Percentiles rank a stretch among this genome's conserved stretches.
phyloP scores from a whole-genome alignment of 2,329 filamentous ascomycete genomes.

The Penicillium sp. region DNA sequence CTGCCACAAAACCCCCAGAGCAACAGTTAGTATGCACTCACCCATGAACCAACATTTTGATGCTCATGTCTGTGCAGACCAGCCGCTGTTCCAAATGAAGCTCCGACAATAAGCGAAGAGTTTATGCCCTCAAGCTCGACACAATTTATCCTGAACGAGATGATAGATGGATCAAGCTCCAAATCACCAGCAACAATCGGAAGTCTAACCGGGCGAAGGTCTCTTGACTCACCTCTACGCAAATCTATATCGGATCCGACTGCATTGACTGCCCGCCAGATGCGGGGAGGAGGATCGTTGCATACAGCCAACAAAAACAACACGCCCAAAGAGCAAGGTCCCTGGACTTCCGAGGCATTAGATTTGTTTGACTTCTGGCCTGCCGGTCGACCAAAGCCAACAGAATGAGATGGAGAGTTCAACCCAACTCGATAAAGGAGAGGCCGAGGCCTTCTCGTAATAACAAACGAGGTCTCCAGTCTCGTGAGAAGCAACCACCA shows the following conservation, averaged over 20 bases:
- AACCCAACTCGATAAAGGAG: not conserved
- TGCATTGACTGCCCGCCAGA: slow-evolving; percentile 21
- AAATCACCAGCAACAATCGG: not conserved
- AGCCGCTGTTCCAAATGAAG: not conserved
- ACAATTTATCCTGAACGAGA: slow-evolving; percentile 29
- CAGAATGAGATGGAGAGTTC: slow-evolving; percentile 3
- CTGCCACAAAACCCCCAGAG: slow-evolving; percentile 7
- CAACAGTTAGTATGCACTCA: slow-evolving; percentile 34
- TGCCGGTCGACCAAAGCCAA: slow-evolving; percentile 37
- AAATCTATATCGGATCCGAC: slow-evolving; percentile 40
- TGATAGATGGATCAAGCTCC: slow-evolving; percentile 13
- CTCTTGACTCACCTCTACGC: slow-evolving; percentile 21
- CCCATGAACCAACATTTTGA: not conserved
- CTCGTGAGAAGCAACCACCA: slow-evolving; percentile 15
- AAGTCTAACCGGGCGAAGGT: slow-evolving; percentile 7
- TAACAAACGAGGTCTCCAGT: slow-evolving; percentile 5
- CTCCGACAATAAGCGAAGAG: slow-evolving; percentile 19
- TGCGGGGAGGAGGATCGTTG: slow-evolving; percentile 19
- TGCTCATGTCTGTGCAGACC: slow-evolving; percentile 16
- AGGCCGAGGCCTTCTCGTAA: slow-evolving; percentile 1
- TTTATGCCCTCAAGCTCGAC: slow-evolving; percentile 32
- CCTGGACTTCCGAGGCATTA: slow-evolving; percentile 44
- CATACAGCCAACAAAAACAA: slow-evolving; percentile 18
- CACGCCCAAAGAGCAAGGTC: slow-evolving; percentile 33
- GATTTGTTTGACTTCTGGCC: slow-evolving; percentile 48